Evolutionary conservation across 2,329 filamentous ascomycete genomes (phyloP), one percentile per base, ranked within the genome.

Genomic region (Emergomyces africanus): DNA sequence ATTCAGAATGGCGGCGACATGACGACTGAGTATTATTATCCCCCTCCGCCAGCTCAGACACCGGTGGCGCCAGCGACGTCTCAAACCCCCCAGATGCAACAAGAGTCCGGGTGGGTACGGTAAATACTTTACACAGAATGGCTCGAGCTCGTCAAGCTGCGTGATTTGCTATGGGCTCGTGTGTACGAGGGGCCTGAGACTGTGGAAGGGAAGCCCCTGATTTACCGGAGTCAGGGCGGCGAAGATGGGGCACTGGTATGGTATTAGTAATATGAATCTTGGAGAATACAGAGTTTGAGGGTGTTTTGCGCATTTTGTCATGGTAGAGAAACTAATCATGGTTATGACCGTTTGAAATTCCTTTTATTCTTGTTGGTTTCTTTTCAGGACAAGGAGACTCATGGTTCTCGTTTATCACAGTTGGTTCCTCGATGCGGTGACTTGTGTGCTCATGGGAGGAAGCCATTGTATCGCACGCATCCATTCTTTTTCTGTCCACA

Each of bases 1-100:
- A 72, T 75, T 51, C 72, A 74, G 56, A 68, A 67, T n/a, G 72
- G 73, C 12, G 71, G 70, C 28, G 68, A 66, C 28, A 54, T 59
- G 14, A 57, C 57, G 9, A 59, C 60, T 39, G 63, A 63, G n/a
- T 71, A 71, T 44, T 37, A 46, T 41, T 57, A 59, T 53, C 48
- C 54, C 23, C 35, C 59, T 25, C 55, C 59, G 41, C 57, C 42
- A 35, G 37, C 55, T 44, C 54, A 55, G 25, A 55, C 54, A 3
- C 49, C 49, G 33, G 28, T 15, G 9, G 33, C 33, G 9, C 48
- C 48, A 51, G 28, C 15, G 18, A 33, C 30, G 15, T 28, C 44
- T 1, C 44, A 48, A 48, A 23, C 5, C 12, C 44, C 25, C 28
- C 48, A 30, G 8, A n/a, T 2, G 15, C 39, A 55, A 14, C 53